Evolutionary conservation across 148 eudicot genomes (phyloP), one percentile per base, ranked within the genome.

Genomic region (Arbutus unedo): DNA sequence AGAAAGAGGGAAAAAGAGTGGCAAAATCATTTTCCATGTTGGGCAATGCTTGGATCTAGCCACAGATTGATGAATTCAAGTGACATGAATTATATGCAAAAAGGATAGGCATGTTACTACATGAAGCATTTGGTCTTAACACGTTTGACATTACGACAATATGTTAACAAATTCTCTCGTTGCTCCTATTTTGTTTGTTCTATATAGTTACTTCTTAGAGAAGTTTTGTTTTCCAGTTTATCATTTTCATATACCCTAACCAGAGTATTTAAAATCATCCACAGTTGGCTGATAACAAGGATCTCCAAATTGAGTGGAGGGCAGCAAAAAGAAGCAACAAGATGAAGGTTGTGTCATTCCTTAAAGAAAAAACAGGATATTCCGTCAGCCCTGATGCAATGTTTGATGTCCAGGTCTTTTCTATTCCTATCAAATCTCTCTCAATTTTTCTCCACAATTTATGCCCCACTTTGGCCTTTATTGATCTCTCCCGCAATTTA

Each of bases 341-440:
- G 84, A 82, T 91, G 84, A 93, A 90, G 91, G 90, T 88, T 86
- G 97, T 87, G 43, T 86, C 90, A 74, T 90, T 90, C 81, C 64
- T 95, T 76, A 90, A 82, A 90, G 93, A 93, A 81, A 92, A 87
- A 84, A 95, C 98, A 11, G 98, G 97, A 68, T 93, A 95, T 85
- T 64, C 90, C 71, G 90, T 95, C 85, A 90, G 89, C 87, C 97
- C 97, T 77, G 98, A 93, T 85, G 97, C 96, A 79, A 95, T 95
- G 98, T 95, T 95, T 85, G 98, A 95, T 85, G 89, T 93, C 83
- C 98, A 95, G 96, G 98, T 95, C 49, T 75, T 83, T 84, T 73
- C 41, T 72, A 53, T 70, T 54, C 66, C 54, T 78, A 77, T 49
- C 15, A 6, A 56, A n/a, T 43, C 51, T 75, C 15, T 81, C 11